Evolutionary conservation across 768 basidiomycete genomes (phyloP), one percentile per base, ranked within the genome.

Genomic region (Rhodotorula kratochvilovae): DNA sequence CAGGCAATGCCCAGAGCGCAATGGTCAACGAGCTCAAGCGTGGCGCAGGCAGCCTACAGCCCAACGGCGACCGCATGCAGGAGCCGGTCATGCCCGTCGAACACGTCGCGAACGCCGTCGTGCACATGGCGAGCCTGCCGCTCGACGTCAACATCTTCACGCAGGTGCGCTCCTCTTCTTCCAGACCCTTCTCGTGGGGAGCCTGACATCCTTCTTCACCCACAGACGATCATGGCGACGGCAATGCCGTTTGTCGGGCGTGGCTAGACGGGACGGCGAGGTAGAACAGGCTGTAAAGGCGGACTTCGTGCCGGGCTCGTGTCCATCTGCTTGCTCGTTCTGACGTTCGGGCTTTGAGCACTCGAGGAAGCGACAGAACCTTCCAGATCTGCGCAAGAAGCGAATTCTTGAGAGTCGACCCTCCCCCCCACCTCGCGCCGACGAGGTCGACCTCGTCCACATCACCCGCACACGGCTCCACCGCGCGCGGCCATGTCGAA

Each of bases 21-120:
- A 84, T 91, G 83, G 84, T 85, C 3, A 79, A 78, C 23, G 76
- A 81, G 31, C 83, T 84, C 61, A 78, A 81, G 10, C 71, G 79
- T 21, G 89, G 89, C 6, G 83, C 51, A 6, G 48, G 48, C 25
- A 42, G 85, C 3, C 81, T 87, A 31, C 91, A 93, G 78, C 85
- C 90, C 0, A 85, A 92, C 77, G 90, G 91, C 7, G 80, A 82
- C 5, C 76, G 76, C 45, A 79, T 76, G 55, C 81, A 81, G 3
- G 90, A 92, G 79, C 84, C 87, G 0, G 85, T 85, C 23, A 89
- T 91, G 77, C 87, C 90, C 70, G 87, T 86, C 15, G 77, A 85
- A 68, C 86, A 92, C 76, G 90, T 92, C 53, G 90, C 86, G 0
- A 82, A 86, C 65, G 84, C 88, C 1, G 80, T 92, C 48, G 87